Conservation (phyloP, 2,329 filamentous ascomycete genomes). For the Rhexocercosporidium sp. region DNA sequence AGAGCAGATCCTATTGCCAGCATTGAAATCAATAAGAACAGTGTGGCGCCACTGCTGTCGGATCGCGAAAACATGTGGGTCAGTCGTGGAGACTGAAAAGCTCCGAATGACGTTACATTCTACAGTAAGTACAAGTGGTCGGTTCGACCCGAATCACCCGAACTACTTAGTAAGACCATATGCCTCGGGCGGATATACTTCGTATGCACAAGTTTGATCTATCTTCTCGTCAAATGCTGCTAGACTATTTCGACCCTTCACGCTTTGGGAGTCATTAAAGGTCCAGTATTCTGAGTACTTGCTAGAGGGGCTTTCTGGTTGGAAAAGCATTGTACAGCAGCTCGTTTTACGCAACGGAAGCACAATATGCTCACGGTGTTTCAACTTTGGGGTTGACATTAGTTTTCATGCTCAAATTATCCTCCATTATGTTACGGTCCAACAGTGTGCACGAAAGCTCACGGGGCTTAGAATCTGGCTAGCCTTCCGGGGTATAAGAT, state of each 20-base stretch:
- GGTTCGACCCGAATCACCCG: background rate
- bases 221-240: too few relatives aligned
- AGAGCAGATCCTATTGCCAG: conserved; percentile 1
- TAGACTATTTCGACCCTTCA: too few relatives aligned
- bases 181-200: too few relatives aligned
- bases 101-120: conserved; percentile 4
- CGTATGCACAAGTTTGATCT: too few relatives aligned
- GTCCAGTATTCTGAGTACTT: too few relatives aligned
- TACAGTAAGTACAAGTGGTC: background rate
- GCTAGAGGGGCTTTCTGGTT: too few relatives aligned
- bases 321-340: too few relatives aligned
- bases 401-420: background rate
- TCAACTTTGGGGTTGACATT: background rate
- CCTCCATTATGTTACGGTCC: background rate
- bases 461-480: too few relatives aligned
- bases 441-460: too few relatives aligned
- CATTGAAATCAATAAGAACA: background rate
- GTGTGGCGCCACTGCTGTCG: conserved; percentile 2
- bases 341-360: too few relatives aligned
- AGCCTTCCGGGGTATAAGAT: background rate
- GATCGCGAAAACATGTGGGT: conserved; percentile 1
- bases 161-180: too few relatives aligned
- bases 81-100: background rate
- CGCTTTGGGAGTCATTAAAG: too few relatives aligned
- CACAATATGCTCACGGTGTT: background rate